Conservation (phyloP, 2,329 filamentous ascomycete genomes). For the Colletotrichum eremochloae region DNA sequence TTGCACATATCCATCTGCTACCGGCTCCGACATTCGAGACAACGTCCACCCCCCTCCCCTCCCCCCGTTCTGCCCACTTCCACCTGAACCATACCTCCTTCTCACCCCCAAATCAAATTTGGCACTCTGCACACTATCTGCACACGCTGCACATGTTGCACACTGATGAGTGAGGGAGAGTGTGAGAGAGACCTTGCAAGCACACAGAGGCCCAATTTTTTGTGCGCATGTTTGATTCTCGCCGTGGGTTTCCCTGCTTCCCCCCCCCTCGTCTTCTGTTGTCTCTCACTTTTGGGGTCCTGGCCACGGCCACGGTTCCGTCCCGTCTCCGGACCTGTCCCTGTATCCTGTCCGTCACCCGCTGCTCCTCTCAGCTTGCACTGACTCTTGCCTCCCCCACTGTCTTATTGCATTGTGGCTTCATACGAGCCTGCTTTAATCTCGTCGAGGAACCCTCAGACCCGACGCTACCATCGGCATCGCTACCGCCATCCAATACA, state of each 20-base stretch:
- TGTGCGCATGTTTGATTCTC: not conserved
- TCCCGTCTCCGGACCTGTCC: slow-evolving; percentile 25
- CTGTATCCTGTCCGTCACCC: slow-evolving; percentile 20
- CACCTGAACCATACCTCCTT: slow-evolving; percentile 43
- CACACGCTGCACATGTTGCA: slow-evolving; percentile 1
- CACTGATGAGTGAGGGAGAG: not conserved
- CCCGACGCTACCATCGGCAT: slow-evolving; percentile 30
- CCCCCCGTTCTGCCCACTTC: slow-evolving; percentile 33
- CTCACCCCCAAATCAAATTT: slow-evolving; percentile 40
- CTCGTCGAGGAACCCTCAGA: slow-evolving; percentile 37
- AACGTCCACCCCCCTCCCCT: slow-evolving; percentile 37
- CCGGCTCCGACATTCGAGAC: slow-evolving; percentile 41
- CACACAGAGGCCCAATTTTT: not conserved
- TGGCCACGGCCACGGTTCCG: slow-evolving; percentile 23
- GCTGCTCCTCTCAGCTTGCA: slow-evolving; percentile 21
- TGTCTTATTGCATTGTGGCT: slow-evolving; percentile 41
- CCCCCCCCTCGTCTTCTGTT: slow-evolving; percentile 3
- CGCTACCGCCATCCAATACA: slow-evolving; percentile 16
- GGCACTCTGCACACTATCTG: slow-evolving; percentile 6
- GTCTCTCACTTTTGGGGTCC: slow-evolving; percentile 17
- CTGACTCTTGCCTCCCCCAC: slow-evolving; percentile 42
- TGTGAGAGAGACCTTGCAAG: slow-evolving; percentile 2
- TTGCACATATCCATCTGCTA: slow-evolving; percentile 38
- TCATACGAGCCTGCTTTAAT: slow-evolving; percentile 39
- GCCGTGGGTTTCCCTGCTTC: not conserved